Evolutionary conservation across 1,284 basidiomycete species (phyloP), one percentile per base, ranked within the genome.

Genomic region (Lentinula novae-zelandiae): DNA sequence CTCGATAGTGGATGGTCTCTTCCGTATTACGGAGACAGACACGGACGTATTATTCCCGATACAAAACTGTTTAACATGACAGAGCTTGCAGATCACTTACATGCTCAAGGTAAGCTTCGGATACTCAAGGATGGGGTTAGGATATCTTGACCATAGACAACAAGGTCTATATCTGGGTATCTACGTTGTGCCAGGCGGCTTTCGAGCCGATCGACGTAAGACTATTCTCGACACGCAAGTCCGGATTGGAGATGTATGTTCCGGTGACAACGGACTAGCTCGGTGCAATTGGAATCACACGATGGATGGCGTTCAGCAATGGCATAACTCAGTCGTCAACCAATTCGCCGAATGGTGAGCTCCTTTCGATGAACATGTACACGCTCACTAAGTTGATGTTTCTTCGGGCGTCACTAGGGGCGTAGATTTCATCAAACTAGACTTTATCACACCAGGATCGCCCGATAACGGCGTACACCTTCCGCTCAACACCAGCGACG

Each of bases 371-470:
- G 15, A 34, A 6, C 13, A 12, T 31, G 13, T n/a, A 12, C 33
- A 4, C 17, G 15, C 2, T 17, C 10, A 5, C 10, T 7, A 5
- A 44, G 8, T 34, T 40, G 22, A 22, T 15, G 33, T 6, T 44
- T 10, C 17, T 17, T 17, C 17, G 17, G 17, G 17, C 17, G 1
- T 17, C 17, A 17, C 48, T 48, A 62, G 57, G 56, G 62, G 62
- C n/a, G 62, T 63, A 13, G 62, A 63, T 40, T 58, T 58, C 33
- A 61, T 63, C 51, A 63, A 63, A 46, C 60, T 63, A 6, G 62
- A 63, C 51, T 63, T 60, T 20, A 54, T 63, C 56, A 63, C 62
- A 15, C 62, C 62, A 12, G 62, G 62, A 9, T 61, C 60, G 12
- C 60, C 62, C 0, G 48, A 61, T 27, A 61, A 63, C 34, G 62